phyloP scores from a whole-genome alignment of 2,329 filamentous ascomycete genomes.

The Cladophialophora bantiana region DNA sequence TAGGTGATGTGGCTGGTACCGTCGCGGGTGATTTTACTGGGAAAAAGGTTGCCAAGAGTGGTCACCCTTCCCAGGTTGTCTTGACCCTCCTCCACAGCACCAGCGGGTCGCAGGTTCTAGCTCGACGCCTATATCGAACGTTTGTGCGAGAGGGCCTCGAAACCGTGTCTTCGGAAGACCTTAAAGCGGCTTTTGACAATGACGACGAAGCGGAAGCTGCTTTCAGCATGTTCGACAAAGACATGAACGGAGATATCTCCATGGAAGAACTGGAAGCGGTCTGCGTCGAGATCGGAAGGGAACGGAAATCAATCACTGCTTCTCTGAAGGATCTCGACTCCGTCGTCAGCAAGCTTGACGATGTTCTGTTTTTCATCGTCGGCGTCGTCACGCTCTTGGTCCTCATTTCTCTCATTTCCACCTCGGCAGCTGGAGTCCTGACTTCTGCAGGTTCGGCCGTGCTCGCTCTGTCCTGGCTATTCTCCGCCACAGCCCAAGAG shows the following conservation, averaged over 20 bases:
- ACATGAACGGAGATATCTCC: constrained; percentile 94
- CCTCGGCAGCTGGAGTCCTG: constrained; percentile 87
- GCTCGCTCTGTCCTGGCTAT: constrained; percentile 90
- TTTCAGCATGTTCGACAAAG: constrained; percentile 92
- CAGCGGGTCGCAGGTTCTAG: constrained; percentile 78
- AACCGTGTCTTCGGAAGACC: constrained; percentile 77
- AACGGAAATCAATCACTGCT: constrained; percentile 93
- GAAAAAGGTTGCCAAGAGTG: constrained; percentile 69
- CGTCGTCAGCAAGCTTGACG: constrained; percentile 87
- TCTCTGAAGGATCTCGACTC: constrained; percentile 95
- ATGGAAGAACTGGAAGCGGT: constrained; percentile 94
- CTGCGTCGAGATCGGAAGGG: constrained; percentile 90
- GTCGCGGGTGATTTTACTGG: constrained; percentile 94
- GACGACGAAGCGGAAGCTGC: constrained; percentile 87
- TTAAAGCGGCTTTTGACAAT: constrained; percentile 78
- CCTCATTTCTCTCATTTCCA: constrained; percentile 86
- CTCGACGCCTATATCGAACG: constrained; percentile 85
- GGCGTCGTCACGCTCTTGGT: constrained; percentile 80
- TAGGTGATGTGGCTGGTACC: constrained; percentile 83
- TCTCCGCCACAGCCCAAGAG: constrained; percentile 90
- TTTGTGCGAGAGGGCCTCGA: constrained; percentile 78
- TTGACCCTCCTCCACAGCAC: constrained; percentile 77
- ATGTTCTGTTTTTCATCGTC: constrained; percentile 88
- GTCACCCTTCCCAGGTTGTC: constrained; percentile 84
- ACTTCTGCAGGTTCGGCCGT: constrained; percentile 86